A percentile compares a stretch with the other conserved stretches of the same genome.
These are phyloP conservation scores for Neurospora cerealis DNA, from an alignment of 495 filamentous ascomycete species.

Conservation along the genomic window DNA sequence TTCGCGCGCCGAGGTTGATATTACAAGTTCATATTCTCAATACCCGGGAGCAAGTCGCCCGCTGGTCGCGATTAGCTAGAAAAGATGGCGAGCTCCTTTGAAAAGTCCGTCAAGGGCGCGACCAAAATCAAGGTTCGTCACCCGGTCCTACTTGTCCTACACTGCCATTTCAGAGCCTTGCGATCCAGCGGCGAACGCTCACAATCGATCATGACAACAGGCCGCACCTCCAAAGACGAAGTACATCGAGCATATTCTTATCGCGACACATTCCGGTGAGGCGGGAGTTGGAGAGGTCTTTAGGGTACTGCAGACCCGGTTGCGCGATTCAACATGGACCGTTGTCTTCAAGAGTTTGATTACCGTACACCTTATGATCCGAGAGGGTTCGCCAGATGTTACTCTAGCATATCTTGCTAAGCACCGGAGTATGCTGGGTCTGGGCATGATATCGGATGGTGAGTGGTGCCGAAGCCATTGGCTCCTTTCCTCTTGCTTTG, in stretches of 20 bases:
- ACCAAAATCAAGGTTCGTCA: slow-evolving; percentile 80
- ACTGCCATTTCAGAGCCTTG: background rate
- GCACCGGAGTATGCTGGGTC: slow-evolving; percentile 72
- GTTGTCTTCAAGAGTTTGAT: slow-evolving; percentile 92
- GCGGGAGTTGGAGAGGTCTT: slow-evolving; percentile 95
- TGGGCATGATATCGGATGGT: slow-evolving; percentile 91
- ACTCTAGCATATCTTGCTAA: slow-evolving; percentile 79
- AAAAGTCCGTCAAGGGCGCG: slow-evolving; percentile 89
- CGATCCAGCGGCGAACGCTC: background rate
- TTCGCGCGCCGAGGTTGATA: background rate
- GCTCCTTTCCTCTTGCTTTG: background rate
- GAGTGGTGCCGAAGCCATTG: slow-evolving; percentile 23
- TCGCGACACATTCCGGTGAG: slow-evolving; percentile 91
- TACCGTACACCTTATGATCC: slow-evolving; percentile 92
- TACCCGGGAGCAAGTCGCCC: background rate
- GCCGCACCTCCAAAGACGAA: slow-evolving; percentile 97
- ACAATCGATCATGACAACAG: slow-evolving; percentile 30
- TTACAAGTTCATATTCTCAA: background rate
- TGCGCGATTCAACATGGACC: slow-evolving; percentile 97
- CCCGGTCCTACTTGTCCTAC: background rate
- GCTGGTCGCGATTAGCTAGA: slow-evolving; percentile 3
- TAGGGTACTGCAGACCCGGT: slow-evolving; percentile 72
- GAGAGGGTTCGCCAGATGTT: slow-evolving; percentile 84
- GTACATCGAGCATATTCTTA: slow-evolving; percentile 96
- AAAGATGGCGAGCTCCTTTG: slow-evolving; percentile 70